phyloP scores from a whole-genome alignment of 371 early-diverging fungal species.

The Dinochytrium kinnereticum region DNA sequence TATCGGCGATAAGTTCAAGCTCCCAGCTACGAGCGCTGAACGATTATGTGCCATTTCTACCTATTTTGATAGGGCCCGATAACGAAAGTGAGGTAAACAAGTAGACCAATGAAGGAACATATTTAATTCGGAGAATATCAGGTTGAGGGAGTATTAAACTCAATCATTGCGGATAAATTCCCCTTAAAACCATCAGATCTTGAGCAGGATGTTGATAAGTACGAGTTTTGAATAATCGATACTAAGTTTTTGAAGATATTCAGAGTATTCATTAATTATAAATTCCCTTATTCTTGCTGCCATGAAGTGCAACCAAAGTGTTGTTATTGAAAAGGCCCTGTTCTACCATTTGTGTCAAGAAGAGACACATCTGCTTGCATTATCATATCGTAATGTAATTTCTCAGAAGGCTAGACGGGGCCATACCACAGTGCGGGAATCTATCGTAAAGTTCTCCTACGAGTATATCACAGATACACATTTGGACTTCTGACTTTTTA shows the following conservation, averaged over 20 bases:
- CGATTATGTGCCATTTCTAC: background rate
- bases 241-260: slow-evolving; percentile 46
- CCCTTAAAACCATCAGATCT: slow-evolving; percentile 57
- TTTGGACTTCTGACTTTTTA: background rate
- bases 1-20: background rate
- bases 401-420: slow-evolving; percentile 8
- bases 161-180: slow-evolving; percentile 55
- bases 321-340: slow-evolving; percentile 57
- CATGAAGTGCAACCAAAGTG: slow-evolving; percentile 47
- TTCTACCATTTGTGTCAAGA: slow-evolving; percentile 63
- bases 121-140: slow-evolving; percentile 13
- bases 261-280: slow-evolving; percentile 59
- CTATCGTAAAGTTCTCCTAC: background rate
- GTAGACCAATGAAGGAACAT: slow-evolving; percentile 4
- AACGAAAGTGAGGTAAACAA: slow-evolving; percentile 26
- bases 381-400: background rate
- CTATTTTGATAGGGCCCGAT: slow-evolving; percentile 20
- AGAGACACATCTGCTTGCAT: slow-evolving; percentile 57
- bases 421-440: background rate
- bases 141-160: slow-evolving; percentile 41
- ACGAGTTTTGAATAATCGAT: slow-evolving; percentile 8
- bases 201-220: slow-evolving; percentile 51
- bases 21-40: background rate
- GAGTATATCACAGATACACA: slow-evolving; percentile 16
- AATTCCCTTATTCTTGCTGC: slow-evolving; percentile 59